Evolutionary conservation across 345 rosid genomes (phyloP).

Genomic region (Diplotaxis tenuifolia): DNA sequence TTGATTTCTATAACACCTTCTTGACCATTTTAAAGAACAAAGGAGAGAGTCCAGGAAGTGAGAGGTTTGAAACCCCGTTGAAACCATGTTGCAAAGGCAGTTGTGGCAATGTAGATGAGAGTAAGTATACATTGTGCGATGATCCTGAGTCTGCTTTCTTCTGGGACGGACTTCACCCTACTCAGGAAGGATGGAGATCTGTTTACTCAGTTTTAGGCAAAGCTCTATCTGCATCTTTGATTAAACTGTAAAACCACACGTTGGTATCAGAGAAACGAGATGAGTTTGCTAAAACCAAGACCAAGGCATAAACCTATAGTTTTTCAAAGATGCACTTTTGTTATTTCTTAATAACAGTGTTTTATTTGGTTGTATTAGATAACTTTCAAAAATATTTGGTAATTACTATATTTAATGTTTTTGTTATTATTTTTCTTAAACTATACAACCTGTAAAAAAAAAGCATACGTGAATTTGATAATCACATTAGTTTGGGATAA

Average conservation of each 20-base stretch:
- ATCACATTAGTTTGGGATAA: constrained; percentile 1
- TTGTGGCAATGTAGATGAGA: constrained; percentile 41
- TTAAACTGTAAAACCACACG: not conserved
- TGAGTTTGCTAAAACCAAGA: constrained; percentile 18
- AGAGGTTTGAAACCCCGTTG: constrained; percentile 42
- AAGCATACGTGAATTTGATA: not conserved
- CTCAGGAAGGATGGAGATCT: constrained; percentile 51
- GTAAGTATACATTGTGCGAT: constrained; percentile 39
- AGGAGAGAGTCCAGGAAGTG: constrained; percentile 26
- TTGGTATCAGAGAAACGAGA: not conserved
- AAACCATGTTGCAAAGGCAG: constrained; percentile 52
- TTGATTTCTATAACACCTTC: constrained; percentile 60
- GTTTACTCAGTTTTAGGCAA: constrained; percentile 34
- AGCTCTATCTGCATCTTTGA: constrained; percentile 4
- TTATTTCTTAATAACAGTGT: not conserved
- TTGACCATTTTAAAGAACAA: constrained; percentile 42
- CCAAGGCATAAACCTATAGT: not conserved
- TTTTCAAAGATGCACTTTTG: not conserved
- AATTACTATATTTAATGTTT: not conserved
- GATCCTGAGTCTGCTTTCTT: constrained; percentile 46
- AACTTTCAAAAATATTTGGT: not conserved
- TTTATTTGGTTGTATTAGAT: not conserved
- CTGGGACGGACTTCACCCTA: constrained; percentile 53
- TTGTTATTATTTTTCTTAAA: not conserved
- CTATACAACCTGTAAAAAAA: not conserved